Base-by-base conservation (phyloP, 805 yeast genomes). In the Yamadazyma paraphyllophila region DNA sequence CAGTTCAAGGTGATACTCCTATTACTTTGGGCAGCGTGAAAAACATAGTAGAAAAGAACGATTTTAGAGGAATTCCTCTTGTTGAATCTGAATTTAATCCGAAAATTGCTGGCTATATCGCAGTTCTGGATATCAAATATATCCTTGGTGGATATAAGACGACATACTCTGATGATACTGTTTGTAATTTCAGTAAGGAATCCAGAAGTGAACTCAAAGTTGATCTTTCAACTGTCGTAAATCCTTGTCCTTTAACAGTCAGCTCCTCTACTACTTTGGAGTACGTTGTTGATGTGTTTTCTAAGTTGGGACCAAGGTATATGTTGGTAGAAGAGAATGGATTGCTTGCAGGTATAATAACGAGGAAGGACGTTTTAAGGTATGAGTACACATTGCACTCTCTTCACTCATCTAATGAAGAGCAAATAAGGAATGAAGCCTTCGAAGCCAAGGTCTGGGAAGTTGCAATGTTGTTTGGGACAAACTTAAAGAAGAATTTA, bases 331-430 rank as follows among this genome's bases (percentile, higher is more conserved):
- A 83, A 44, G 73, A 80, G 8, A 64, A 74, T 26, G 94, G 91
- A 1, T 50, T 59, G 2, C 58, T 88, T 13, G 74, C 73, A 12
- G 99, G 99, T 0, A 58, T 88, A n/a, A 67, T 95, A 1, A 88
- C 96, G 0, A 75, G 91, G 46, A 94, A 94, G 57, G 98, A 91
- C 58, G 71, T 92, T 13, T 63, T 91, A 42, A 73, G 83, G 49
- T 88, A 78, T 55, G 85, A 83, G 52, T 59, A 65, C 46, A 65
- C 71, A 9, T 48, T 51, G n/a, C 68, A 66, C 44, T 35, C 53
- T n/a, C 8, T 36, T 5, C 45, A 46, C 26, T 33, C 46, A 15
- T 35, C 24, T 6, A 49, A 59, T 17, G 44, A 48, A 11, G 49
- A 50, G 1, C 58, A 60, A 14, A 39, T 39, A 1, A 47, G 41